Evolutionary conservation across 2,329 filamentous ascomycete genomes (phyloP).

Genomic region (Botrytis squamosa): DNA sequence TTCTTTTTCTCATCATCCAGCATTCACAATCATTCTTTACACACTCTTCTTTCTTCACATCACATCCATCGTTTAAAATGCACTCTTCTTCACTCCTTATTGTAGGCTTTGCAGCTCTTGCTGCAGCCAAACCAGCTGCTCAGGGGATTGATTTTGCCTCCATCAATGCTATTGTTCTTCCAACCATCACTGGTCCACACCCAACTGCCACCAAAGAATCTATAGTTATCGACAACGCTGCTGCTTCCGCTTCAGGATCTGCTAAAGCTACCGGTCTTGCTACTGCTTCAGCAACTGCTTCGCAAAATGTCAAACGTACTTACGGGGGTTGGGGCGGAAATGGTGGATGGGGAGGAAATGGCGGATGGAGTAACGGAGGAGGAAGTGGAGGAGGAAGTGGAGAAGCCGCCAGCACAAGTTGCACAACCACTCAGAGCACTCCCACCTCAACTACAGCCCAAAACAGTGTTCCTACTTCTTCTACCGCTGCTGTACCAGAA

Average conservation of each 20-base stretch:
- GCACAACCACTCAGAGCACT: background rate
- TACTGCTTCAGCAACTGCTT: slow-evolving; percentile 4
- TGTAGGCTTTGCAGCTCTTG: slow-evolving; percentile 26
- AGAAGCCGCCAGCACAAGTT: background rate
- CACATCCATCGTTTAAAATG: background rate
- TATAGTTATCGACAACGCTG: background rate
- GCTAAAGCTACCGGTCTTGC: slow-evolving; percentile 1
- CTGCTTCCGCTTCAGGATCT: background rate
- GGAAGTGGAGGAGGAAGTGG: background rate
- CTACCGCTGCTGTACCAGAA: background rate
- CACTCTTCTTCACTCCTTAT: slow-evolving; percentile 16
- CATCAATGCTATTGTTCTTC: slow-evolving; percentile 17
- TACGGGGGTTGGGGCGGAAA: background rate
- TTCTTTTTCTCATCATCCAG: slow-evolving; percentile 11
- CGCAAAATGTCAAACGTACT: background rate
- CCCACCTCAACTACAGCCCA: background rate
- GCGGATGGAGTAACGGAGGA: background rate
- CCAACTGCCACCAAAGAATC: background rate
- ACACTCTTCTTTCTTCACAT: slow-evolving; percentile 19
- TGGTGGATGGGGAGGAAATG: background rate
- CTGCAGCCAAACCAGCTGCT: slow-evolving; percentile 24
- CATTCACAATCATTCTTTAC: background rate
- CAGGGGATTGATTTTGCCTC: slow-evolving; percentile 24
- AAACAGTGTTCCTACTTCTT: background rate
- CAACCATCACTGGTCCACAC: background rate